A percentile compares a stretch with the other conserved stretches of the same genome.
phyloP scores from a whole-genome alignment of 2,329 filamentous ascomycete genomes.

The Ceratocystis papillata region DNA sequence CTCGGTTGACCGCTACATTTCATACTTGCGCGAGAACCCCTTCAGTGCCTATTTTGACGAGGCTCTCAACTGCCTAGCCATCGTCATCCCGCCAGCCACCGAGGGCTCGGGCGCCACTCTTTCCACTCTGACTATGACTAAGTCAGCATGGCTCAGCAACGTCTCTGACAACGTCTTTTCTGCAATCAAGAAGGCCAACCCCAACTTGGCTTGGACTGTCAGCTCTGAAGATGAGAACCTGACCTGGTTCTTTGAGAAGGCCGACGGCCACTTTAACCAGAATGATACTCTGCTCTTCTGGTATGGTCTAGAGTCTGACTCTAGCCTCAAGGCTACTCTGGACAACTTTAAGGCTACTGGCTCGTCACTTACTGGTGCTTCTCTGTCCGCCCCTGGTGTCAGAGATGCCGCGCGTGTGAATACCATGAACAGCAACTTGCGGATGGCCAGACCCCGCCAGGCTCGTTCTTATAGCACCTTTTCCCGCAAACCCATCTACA shows the following conservation, averaged over 20 bases:
- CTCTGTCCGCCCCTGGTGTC: constrained; percentile 78
- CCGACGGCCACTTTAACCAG: constrained; percentile 78
- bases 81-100: constrained; percentile 65
- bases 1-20: constrained; percentile 77
- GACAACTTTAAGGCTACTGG: constrained; percentile 75
- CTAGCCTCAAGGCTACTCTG: constrained; percentile 74
- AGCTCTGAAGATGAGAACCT: constrained; percentile 93
- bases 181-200: constrained; percentile 85
- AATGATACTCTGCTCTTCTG: constrained; percentile 90
- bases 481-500: constrained; percentile 31
- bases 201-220: constrained; percentile 90
- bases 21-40: constrained; percentile 61
- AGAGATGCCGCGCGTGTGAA: constrained; percentile 59
- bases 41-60: constrained; percentile 96
- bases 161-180: constrained; percentile 91
- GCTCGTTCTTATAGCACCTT: constrained; percentile 55
- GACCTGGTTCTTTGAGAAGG: constrained; percentile 97
- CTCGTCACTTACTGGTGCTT: constrained; percentile 75
- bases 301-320: constrained; percentile 75
- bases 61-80: constrained; percentile 79
- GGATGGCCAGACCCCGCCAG: constrained; percentile 16
- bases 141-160: constrained; percentile 88
- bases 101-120: constrained; percentile 65
- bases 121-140: constrained; percentile 84
- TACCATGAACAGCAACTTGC: constrained; percentile 20